Conservation (phyloP, 208 protist genomes). For the Crithidia sp. region DNA sequence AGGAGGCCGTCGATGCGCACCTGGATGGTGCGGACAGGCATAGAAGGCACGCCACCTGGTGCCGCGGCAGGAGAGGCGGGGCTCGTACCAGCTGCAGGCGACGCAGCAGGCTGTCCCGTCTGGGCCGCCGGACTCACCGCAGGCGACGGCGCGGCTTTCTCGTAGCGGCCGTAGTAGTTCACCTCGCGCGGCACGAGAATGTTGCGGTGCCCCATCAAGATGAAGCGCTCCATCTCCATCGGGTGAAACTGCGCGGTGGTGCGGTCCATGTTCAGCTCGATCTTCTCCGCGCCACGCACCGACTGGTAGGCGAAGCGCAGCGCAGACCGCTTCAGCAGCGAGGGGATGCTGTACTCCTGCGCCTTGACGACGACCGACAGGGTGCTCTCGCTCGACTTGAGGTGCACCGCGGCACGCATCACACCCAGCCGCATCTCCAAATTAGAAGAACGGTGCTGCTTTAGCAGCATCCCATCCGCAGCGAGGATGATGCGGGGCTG, state of each 20-base stretch:
- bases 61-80: not conserved
- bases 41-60: not conserved
- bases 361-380: slow-evolving; percentile 50
- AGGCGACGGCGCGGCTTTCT: slow-evolving; percentile 9
- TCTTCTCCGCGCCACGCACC: slow-evolving; percentile 11
- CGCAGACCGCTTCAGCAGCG: slow-evolving; percentile 64
- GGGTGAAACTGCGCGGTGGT: slow-evolving; percentile 61
- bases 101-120: not conserved
- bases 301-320: slow-evolving; percentile 49
- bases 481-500: slow-evolving; percentile 77
- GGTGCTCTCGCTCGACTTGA: slow-evolving; percentile 46
- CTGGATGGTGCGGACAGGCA: slow-evolving; percentile 39
- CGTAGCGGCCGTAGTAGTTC: slow-evolving; percentile 55
- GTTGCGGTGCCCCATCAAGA: slow-evolving; percentile 69
- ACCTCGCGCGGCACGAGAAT: slow-evolving; percentile 50
- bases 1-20: slow-evolving; percentile 57
- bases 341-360: slow-evolving; percentile 71
- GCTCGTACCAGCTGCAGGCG: no score
- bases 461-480: slow-evolving; percentile 58
- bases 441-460: slow-evolving; percentile 30
- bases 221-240: slow-evolving; percentile 63
- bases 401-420: slow-evolving; percentile 57
- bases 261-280: slow-evolving; percentile 61
- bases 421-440: slow-evolving; percentile 76
- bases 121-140: slow-evolving; percentile 2